Conservation (phyloP, 106 monocot species). For the Narthecium ossifragum region DNA sequence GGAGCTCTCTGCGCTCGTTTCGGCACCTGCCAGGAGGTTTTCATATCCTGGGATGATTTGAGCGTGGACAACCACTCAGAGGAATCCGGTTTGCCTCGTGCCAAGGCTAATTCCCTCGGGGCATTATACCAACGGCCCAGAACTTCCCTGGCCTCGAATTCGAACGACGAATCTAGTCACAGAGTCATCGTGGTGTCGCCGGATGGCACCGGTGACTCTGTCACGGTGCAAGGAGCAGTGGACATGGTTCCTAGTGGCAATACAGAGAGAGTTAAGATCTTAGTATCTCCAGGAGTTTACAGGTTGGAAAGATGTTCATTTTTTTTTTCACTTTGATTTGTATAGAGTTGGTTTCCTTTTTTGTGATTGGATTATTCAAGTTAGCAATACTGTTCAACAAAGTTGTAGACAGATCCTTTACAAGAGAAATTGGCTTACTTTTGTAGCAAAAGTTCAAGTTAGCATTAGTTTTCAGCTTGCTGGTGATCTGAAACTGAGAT, state of each 20-base stretch:
- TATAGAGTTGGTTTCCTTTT: background rate
- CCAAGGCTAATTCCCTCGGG: too few species aligned
- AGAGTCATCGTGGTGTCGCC: slow-evolving; percentile 50
- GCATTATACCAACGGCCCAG: too few species aligned
- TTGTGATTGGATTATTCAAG: background rate
- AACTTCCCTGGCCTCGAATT: too few species aligned
- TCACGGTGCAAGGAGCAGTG: slow-evolving; percentile 82
- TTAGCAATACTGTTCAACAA: too few species aligned
- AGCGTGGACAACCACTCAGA: background rate
- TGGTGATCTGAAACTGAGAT: too few species aligned
- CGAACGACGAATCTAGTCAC: background rate
- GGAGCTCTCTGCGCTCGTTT: background rate
- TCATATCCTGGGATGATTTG: slow-evolving; percentile 53
- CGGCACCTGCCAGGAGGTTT: background rate
- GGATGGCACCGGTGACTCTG: slow-evolving; percentile 56
- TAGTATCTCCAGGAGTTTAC: slow-evolving; percentile 58
- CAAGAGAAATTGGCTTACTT: too few species aligned
- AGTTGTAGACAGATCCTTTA: too few species aligned
- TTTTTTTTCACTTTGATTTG: background rate
- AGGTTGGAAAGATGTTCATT: slow-evolving; percentile 25
- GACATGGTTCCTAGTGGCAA: slow-evolving; percentile 71
- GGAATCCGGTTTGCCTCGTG: too few species aligned
- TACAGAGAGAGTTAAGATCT: slow-evolving; percentile 54
- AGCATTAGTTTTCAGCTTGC: too few species aligned
- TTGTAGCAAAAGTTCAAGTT: too few species aligned